A percentile compares a stretch with the other conserved stretches of the same genome.
phyloP scores from a whole-genome alignment of 305 asterid genomes.

The Withania somnifera region DNA sequence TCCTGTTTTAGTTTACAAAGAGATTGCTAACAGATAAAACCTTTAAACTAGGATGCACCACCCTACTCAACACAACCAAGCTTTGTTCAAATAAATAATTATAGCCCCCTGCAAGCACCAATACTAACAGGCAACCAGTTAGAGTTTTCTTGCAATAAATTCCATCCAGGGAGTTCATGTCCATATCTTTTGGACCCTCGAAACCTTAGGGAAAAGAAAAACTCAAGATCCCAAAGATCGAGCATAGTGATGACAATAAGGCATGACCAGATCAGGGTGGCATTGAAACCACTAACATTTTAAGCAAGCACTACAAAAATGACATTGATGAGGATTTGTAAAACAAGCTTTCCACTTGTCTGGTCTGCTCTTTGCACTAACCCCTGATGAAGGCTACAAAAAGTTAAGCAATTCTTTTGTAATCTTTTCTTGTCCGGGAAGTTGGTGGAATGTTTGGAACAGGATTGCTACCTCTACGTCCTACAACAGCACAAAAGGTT shows the following conservation, averaged over 20 bases:
- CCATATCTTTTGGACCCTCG: background rate
- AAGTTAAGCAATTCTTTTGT: slow-evolving; percentile 43
- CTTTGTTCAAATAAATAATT: slow-evolving; percentile 2
- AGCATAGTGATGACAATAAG: background rate
- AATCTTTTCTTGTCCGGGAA: slow-evolving; percentile 57
- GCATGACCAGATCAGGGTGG: background rate
- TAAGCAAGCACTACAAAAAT: slow-evolving; percentile 4
- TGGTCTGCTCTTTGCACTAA: background rate
- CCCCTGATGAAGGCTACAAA: background rate
- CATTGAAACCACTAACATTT: background rate
- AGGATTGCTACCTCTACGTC: slow-evolving; percentile 60
- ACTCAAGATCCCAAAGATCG: background rate
- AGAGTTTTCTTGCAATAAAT: background rate
- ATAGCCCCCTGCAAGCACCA: background rate
- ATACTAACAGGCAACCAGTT: background rate
- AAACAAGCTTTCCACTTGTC: background rate
- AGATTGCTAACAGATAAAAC: background rate
- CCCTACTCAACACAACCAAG: slow-evolving; percentile 4
- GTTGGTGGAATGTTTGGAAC: slow-evolving; percentile 44
- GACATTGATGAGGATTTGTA: slow-evolving; percentile 1
- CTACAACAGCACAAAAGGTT: slow-evolving; percentile 27
- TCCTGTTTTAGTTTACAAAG: background rate
- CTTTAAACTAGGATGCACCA: background rate
- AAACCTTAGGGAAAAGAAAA: background rate
- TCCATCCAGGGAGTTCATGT: background rate